Percentiles rank a stretch among this genome's conserved stretches.
Conservation (phyloP, 768 basidiomycete genomes). For the Steccherinum ochraceum region DNA sequence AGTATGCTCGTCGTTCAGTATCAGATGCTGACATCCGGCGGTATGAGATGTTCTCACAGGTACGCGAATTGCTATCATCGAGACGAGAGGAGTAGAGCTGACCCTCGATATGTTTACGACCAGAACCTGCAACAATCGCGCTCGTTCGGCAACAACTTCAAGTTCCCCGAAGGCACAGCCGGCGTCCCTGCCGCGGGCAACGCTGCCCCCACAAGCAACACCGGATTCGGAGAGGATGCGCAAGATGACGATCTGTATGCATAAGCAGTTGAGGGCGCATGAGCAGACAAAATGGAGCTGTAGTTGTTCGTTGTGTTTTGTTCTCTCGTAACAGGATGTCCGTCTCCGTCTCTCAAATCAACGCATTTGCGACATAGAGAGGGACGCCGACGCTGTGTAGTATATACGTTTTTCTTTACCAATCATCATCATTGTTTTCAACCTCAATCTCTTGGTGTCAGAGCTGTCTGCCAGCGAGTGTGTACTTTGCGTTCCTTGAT, state of each 20-base stretch:
- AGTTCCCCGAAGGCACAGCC: conserved; percentile 81
- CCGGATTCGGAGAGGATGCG: conserved; percentile 78
- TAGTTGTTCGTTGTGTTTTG: not conserved
- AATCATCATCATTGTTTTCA: too few species aligned
- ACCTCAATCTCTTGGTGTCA: too few species aligned
- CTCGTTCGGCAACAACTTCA: conserved; percentile 92
- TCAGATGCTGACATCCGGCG: conserved; percentile 95
- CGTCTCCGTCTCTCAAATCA: not conserved
- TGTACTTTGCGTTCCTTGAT: too few species aligned
- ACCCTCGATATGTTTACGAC: not conserved
- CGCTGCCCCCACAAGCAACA: conserved; percentile 50
- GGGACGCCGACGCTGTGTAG: too few species aligned
- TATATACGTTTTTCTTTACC: too few species aligned
- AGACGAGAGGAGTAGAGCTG: not conserved
- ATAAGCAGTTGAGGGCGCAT: conserved; percentile 22
- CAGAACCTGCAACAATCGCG: conserved; percentile 88
- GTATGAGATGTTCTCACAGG: conserved; percentile 98
- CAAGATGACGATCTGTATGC: conserved; percentile 92
- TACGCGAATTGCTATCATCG: conserved; percentile 25
- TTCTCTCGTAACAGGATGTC: not conserved
- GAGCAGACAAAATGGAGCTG: not conserved
- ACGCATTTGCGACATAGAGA: too few species aligned
- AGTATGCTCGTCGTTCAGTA: conserved; percentile 93
- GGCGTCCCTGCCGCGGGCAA: conserved; percentile 21
- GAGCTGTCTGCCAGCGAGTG: too few species aligned